Conservation (phyloP, 1,139 yeast species). For the Nadsonia commutata region DNA sequence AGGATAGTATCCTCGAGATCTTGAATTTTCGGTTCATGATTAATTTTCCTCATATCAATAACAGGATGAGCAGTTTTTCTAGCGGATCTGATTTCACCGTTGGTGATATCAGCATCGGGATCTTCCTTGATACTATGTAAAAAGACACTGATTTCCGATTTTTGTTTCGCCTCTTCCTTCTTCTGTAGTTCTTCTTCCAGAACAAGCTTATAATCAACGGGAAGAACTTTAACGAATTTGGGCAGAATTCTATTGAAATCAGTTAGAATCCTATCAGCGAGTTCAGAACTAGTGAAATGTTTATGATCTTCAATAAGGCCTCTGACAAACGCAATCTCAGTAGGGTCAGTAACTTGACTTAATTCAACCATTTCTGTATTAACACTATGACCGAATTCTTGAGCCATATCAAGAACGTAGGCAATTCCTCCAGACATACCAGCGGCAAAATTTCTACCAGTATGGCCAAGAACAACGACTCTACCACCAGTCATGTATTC, state of each 20-base stretch:
- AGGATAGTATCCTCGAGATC: constrained; percentile 83
- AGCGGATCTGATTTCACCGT: constrained; percentile 46
- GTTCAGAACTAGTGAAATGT: constrained; percentile 84
- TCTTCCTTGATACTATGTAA: constrained; percentile 60
- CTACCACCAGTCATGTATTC: constrained; percentile 99
- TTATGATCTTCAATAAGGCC: constrained; percentile 91
- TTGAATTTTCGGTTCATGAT: constrained; percentile 67
- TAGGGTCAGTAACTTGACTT: constrained; percentile 62
- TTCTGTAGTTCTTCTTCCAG: constrained; percentile 63
- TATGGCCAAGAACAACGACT: constrained; percentile 78
- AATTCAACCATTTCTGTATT: constrained; percentile 76
- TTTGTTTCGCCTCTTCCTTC: constrained; percentile 47
- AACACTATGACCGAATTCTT: constrained; percentile 71
- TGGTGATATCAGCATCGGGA: constrained; percentile 75
- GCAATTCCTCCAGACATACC: constrained; percentile 99
- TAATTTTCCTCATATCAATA: constrained; percentile 26
- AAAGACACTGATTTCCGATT: constrained; percentile 31
- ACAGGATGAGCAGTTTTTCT: constrained; percentile 19
- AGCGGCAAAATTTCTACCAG: constrained; percentile 94
- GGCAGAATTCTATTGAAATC: constrained; percentile 84
- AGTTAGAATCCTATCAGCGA: constrained; percentile 68
- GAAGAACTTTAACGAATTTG: constrained; percentile 86
- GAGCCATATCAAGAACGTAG: constrained; percentile 89
- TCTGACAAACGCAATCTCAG: constrained; percentile 87
- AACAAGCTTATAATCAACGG: constrained; percentile 81